phyloP scores from a whole-genome alignment of 1,284 basidiomycete genomes.

The Paramarasmius palmivorus region DNA sequence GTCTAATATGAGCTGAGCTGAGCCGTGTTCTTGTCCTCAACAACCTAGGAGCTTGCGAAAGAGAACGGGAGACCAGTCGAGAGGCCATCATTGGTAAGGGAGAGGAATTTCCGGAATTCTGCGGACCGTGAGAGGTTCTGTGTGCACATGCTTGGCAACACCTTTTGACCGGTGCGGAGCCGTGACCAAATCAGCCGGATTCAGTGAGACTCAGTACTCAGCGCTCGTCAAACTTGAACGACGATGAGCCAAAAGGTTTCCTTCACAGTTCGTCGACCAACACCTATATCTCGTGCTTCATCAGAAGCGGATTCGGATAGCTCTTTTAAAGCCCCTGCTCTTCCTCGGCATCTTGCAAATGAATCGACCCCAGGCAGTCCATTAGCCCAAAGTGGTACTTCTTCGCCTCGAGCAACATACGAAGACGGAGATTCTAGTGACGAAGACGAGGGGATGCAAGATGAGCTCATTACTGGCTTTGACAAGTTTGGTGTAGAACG shows the following conservation, averaged over 20 bases:
- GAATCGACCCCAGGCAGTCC: conserved; percentile 56
- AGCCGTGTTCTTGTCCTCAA: neutral
- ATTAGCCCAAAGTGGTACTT: conserved; percentile 47
- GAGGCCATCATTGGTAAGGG: conserved; percentile 11
- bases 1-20: neutral
- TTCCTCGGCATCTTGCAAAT: conserved; percentile 54
- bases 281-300: conserved; percentile 61
- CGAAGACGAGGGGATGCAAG: conserved; percentile 49
- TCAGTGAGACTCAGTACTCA: neutral
- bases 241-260: conserved; percentile 56
- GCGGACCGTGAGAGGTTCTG: neutral
- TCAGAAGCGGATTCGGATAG: conserved; percentile 59
- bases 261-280: conserved; percentile 73
- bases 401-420: conserved; percentile 36
- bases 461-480: conserved; percentile 76
- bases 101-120: neutral
- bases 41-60: conserved; percentile 3
- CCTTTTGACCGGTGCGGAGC: neutral
- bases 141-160: neutral
- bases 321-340: conserved; percentile 56
- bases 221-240: too few species aligned
- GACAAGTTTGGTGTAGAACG: conserved; percentile 71
- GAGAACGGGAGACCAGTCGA: neutral
- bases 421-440: conserved; percentile 51
- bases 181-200: neutral